Evolutionary conservation across 352 stramenopile species (phyloP).

Genomic region (Phytophthora podocarpi): DNA sequence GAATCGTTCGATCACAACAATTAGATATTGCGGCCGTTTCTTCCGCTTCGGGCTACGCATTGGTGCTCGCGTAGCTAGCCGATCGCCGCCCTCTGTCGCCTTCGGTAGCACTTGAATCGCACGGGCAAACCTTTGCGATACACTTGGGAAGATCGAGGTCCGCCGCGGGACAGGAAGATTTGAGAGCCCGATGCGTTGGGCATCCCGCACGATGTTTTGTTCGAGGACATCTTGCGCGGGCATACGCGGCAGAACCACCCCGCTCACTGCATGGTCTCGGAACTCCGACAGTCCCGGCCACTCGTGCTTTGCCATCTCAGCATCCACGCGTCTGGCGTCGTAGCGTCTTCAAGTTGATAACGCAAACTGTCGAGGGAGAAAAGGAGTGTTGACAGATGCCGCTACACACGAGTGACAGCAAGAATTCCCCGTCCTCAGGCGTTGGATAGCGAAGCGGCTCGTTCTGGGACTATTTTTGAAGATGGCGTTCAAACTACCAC

Average conservation of each 20-base stretch:
- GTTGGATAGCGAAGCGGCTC: not conserved
- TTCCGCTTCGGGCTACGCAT: not conserved
- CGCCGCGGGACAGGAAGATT: conserved; percentile 21
- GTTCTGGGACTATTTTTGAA: not conserved
- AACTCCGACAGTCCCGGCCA: conserved; percentile 29
- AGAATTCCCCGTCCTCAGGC: too few species aligned
- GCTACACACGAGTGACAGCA: too few species aligned
- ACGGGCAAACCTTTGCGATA: conserved; percentile 7
- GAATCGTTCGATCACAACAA: conserved; percentile 20
- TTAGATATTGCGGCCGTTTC: not conserved
- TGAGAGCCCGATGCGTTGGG: conserved; percentile 24
- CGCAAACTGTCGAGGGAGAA: too few species aligned
- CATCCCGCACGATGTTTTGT: conserved; percentile 29
- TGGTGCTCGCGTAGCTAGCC: too few species aligned
- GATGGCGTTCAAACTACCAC: not conserved
- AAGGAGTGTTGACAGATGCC: too few species aligned
- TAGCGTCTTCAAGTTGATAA: too few species aligned
- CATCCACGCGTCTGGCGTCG: too few species aligned
- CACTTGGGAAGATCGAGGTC: conserved; percentile 22
- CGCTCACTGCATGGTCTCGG: conserved; percentile 24
- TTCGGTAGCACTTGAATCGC: conserved; percentile 19
- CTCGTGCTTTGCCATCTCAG: conserved; percentile 32
- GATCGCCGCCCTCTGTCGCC: not conserved
- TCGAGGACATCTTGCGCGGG: conserved; percentile 25
- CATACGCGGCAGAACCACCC: conserved; percentile 20